Base-by-base conservation (phyloP, 169 alveolate species). In the Hammondia hammondi region DNA sequence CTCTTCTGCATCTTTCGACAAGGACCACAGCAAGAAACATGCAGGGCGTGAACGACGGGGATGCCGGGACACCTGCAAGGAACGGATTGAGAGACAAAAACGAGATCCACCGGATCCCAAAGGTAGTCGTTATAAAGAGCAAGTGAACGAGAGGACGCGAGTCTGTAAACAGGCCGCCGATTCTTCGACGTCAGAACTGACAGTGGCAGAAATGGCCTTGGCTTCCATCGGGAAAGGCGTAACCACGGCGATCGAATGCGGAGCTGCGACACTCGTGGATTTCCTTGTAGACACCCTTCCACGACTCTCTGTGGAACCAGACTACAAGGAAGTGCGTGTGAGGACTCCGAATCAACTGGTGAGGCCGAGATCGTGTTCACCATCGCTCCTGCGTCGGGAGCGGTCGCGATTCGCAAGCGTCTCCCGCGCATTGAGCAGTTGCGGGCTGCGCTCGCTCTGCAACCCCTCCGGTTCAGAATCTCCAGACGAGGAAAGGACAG, bases 201-300 rank as follows among this genome's bases (percentile, higher is more conserved):
- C 90, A 9, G 45, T 39, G 27, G 39, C 90, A 43, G 90, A 82
- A 35, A 45, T 9, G 27, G 90, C 24, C 19, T 52, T 82, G 32
- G 90, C 90, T 14, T 29, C 71, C 5, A 70, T 82, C 32, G 90
- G 90, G 14, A 39, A 82, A 45, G 70, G 90, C 52, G 90, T 82
- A 37, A 43, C 90, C 35, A 10, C 90, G 32, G 90, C 90, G 21
- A 21, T 82, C 24, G 90, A 82, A 14, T 21, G 24, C 46, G 90
- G 90, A 14, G 90, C 90, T 5, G 70, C 90, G 45, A 14, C 90
- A 6, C 90, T 82, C 14, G 71, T 17, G 3, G 90, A 48, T 21
- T 43, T 82, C 72, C 32, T 82, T 35, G 39, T 6, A 5, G 90
- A 82, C 37, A 19, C 90, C 21, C 70, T 82, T 12, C 90, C 90